Base-by-base conservation (phyloP, 2,329 filamentous ascomycete species). In the Lachnum nothofagi region DNA sequence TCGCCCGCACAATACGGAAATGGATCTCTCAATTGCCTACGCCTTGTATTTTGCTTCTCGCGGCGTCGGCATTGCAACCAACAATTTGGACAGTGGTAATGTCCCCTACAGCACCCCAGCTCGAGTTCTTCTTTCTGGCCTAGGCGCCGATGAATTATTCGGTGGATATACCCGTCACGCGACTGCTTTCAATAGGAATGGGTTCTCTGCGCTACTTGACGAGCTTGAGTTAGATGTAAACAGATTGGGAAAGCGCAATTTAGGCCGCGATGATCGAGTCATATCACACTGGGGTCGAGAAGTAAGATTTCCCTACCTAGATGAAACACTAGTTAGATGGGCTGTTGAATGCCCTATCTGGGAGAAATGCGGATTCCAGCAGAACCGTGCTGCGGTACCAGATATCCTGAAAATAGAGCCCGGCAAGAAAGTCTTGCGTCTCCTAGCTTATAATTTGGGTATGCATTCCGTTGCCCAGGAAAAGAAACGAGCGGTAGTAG, bases 121-220 rank as follows among this genome's bases (percentile, higher is more conserved):
- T 1, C 82, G 89, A 25, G 88, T 96, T 0, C 77, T 98, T 1
- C 74, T 98, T 0, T 97, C 93, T 0, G 94, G 93, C 0, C 78
- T 98, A 1, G 93, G 94, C 1, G 94, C 94, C 1, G 93, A 98
- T 63, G 93, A 98, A 69, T 79, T 98, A 1, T 97, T 98, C 64
- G 93, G 88, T 14, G 93, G 93, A 6, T 98, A 98, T 65, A 83
- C 82, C 8, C 82, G 94, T 6, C 93, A 98, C 61, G 79, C 81
- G 2, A 80, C 82, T 3, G 89, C 91, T 0, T 96, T 86, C 63
- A 72, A 75, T 5, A 79, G 85, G 6, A 70, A 72, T 16, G 86
- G 88, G 0, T 89, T 88, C 58, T 52, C 69, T 0, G 88, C 85
- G 0, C 77, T 98, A 1, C 70, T 91, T 4, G 79, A 88, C 1